A percentile compares a stretch with the other conserved stretches of the same genome.
Conservation (phyloP, 148 eudicot genomes). For the Rhododendron kiyosumense region DNA sequence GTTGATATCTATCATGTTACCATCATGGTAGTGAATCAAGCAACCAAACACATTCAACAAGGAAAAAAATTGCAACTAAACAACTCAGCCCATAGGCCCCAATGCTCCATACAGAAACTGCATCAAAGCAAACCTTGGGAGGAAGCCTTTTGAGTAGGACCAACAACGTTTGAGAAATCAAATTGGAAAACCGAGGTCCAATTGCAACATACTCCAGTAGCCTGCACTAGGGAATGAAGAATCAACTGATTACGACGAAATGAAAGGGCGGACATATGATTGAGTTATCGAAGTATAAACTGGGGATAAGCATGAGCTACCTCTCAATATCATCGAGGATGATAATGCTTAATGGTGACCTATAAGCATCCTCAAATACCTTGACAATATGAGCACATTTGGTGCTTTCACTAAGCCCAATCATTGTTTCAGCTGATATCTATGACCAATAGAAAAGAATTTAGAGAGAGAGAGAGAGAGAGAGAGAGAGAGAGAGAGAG, state of each 20-base stretch:
- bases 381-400: slow-evolving; percentile 91
- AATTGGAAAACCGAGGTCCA: slow-evolving; percentile 93
- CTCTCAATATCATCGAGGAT: slow-evolving; percentile 93
- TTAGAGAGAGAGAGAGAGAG: slow-evolving; percentile 1
- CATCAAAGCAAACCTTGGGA: slow-evolving; percentile 51
- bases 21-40: neutral
- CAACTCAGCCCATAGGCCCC: neutral
- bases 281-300: neutral
- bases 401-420: slow-evolving; percentile 80
- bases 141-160: slow-evolving; percentile 92
- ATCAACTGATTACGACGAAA: slow-evolving; percentile 4
- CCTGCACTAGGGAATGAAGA: slow-evolving; percentile 36
- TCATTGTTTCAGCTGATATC: slow-evolving; percentile 96
- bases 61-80: neutral
- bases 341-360: slow-evolving; percentile 79
- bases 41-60: neutral
- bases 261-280: neutral
- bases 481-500: neutral
- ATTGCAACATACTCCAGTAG: slow-evolving; percentile 89
- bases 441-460: slow-evolving; percentile 11
- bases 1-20: no score
- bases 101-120: neutral
- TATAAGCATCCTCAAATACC: slow-evolving; percentile 97
- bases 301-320: slow-evolving; percentile 19
- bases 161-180: slow-evolving; percentile 86